Evolutionary conservation across 2,329 filamentous ascomycete species (phyloP).

Genomic region (Lecanicillium sp.): DNA sequence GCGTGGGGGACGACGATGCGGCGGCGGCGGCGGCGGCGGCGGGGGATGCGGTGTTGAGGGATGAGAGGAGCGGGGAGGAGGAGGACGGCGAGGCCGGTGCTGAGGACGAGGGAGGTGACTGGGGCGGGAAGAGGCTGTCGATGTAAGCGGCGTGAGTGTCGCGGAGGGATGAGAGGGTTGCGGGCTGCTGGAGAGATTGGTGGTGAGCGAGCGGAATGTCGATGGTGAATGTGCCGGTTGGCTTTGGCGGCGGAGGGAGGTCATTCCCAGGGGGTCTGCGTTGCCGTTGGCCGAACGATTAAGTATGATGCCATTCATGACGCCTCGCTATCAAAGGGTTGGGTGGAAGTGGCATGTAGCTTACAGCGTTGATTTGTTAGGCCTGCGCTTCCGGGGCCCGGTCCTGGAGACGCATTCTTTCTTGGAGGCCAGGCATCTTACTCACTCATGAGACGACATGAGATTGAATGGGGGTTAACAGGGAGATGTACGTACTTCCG

Average conservation of each 20-base stretch:
- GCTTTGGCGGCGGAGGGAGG: slow-evolving; percentile 29
- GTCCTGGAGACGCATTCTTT: slow-evolving; percentile 48
- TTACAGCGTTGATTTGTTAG: slow-evolving; percentile 38
- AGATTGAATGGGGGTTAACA: neutral
- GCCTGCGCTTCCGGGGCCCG: slow-evolving; percentile 43
- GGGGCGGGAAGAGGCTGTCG: slow-evolving; percentile 32
- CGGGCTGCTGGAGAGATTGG: slow-evolving; percentile 26
- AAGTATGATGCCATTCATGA: no score
- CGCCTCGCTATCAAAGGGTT: neutral
- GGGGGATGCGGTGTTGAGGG: no score
- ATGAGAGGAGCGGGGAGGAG: neutral
- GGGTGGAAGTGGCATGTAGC: slow-evolving; percentile 17
- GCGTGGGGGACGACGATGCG: slow-evolving; percentile 22
- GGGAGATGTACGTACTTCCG: neutral
- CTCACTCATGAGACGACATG: no score
- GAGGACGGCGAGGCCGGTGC: slow-evolving; percentile 17
- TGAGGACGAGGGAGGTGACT: slow-evolving; percentile 20
- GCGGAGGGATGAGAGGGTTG: slow-evolving; percentile 32
- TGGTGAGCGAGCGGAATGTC: slow-evolving; percentile 42
- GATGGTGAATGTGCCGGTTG: slow-evolving; percentile 47
- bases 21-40: slow-evolving; percentile 21
- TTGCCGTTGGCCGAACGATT: neutral
- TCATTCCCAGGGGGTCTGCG: slow-evolving; percentile 12
- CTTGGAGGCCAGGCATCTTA: slow-evolving; percentile 48
- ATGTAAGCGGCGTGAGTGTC: slow-evolving; percentile 37